Evolutionary conservation across 805 yeast genomes (phyloP).

Genomic region (Suhomyces kilbournensis): DNA sequence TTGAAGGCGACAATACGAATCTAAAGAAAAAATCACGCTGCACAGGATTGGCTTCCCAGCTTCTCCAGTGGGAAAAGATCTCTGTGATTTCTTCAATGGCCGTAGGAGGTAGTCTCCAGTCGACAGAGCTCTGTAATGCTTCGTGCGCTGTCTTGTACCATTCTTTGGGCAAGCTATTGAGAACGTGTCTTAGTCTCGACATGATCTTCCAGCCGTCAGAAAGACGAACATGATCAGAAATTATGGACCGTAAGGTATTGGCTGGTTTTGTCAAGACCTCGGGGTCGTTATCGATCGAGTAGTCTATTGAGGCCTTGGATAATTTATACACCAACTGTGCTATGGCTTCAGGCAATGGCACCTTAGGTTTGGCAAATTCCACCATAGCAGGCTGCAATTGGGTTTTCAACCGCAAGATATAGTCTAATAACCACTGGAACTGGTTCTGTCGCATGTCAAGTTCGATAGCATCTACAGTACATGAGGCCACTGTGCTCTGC

Average conservation of each 20-base stretch:
- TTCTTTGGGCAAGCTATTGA: constrained; percentile 51
- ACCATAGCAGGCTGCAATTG: constrained; percentile 14
- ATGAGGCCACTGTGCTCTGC: constrained; percentile 13
- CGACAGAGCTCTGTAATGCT: constrained; percentile 21
- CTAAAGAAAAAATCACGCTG: constrained; percentile 55
- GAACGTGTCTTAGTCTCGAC: constrained; percentile 73
- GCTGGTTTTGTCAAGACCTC: constrained; percentile 89
- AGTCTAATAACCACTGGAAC: constrained; percentile 21
- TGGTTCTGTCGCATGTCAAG: constrained; percentile 18
- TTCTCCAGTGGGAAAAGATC: constrained; percentile 77
- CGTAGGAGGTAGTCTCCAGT: constrained; percentile 46
- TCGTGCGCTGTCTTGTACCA: constrained; percentile 43
- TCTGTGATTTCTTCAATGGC: constrained; percentile 56
- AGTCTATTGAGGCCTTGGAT: constrained; percentile 35
- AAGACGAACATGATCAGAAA: constrained; percentile 67
- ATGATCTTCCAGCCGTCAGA: constrained; percentile 86
- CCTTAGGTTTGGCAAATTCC: constrained; percentile 14
- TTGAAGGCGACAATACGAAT: constrained; percentile 10
- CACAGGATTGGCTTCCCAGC: constrained; percentile 79
- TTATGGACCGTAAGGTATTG: constrained; percentile 65
- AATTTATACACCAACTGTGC: constrained; percentile 43
- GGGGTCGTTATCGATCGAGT: constrained; percentile 74
- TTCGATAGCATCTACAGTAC: constrained; percentile 16
- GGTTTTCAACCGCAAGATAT: constrained; percentile 10
- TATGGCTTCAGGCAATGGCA: constrained; percentile 7